These are phyloP conservation scores for Metschnikowia lochheadii DNA, from an alignment of 805 yeast genomes.

Conservation along the genomic window DNA sequence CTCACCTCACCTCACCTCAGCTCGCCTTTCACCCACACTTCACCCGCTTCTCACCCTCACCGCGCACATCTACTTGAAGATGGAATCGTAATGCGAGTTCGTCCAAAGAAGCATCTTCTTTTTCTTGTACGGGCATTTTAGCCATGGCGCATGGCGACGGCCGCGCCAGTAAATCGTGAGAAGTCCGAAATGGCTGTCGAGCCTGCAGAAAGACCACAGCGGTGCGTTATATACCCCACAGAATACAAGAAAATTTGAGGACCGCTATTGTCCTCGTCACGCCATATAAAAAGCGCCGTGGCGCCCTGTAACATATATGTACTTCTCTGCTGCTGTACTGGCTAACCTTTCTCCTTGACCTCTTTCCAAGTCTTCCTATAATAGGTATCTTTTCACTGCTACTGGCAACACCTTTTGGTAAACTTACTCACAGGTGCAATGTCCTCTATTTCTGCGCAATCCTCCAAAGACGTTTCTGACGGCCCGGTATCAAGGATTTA, in stretches of 20 bases:
- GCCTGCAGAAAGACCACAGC: background rate
- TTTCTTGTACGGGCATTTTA: background rate
- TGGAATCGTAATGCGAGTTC: background rate
- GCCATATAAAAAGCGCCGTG: background rate
- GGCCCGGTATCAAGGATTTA: constrained; percentile 21
- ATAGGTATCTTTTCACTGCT: background rate
- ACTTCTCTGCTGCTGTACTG: background rate
- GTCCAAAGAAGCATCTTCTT: background rate
- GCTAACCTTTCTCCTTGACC: background rate
- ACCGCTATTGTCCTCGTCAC: background rate
- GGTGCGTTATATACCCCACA: constrained; percentile 4
- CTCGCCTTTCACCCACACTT: background rate
- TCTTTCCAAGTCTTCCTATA: background rate
- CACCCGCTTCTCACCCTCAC: background rate
- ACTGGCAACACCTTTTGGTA: background rate
- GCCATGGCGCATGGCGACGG: background rate
- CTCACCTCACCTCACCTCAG: background rate
- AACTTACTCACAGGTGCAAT: background rate
- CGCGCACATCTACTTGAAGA: background rate
- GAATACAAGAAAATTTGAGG: constrained; percentile 1
- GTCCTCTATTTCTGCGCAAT: constrained; percentile 14
- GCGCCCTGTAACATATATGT: background rate
- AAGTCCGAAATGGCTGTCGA: background rate
- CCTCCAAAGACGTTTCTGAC: constrained; percentile 10
- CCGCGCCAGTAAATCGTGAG: background rate